phyloP scores from a whole-genome alignment of 2,329 filamentous ascomycete genomes.

The Curvularia spicifera region DNA sequence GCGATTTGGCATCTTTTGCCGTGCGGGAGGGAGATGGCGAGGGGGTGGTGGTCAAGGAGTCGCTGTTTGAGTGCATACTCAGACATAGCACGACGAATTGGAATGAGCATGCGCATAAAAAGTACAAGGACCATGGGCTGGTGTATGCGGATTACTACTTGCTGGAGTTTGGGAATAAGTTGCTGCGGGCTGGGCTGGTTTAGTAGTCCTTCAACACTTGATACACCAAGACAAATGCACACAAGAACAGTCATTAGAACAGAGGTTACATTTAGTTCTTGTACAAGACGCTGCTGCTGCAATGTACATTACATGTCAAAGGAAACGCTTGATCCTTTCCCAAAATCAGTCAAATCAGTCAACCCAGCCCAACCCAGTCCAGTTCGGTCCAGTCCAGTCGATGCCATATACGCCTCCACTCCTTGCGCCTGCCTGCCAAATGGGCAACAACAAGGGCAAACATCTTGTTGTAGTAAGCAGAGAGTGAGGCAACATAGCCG shows the following conservation, averaged over 20 bases:
- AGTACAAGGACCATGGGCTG: constrained; percentile 56
- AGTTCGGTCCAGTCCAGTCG: neutral
- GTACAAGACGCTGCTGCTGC: neutral
- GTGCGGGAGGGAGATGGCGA: neutral
- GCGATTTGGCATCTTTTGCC: constrained; percentile 35
- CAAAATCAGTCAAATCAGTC: neutral
- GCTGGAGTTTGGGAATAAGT: constrained; percentile 55
- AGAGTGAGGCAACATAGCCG: neutral
- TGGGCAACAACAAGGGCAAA: neutral
- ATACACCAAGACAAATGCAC: neutral
- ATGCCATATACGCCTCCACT: constrained; percentile 6
- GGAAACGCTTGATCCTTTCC: neutral
- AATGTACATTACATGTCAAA: neutral
- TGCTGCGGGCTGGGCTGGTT: constrained; percentile 48
- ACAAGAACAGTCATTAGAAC: neutral
- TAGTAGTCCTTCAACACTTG: constrained; percentile 10
- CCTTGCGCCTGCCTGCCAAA: neutral
- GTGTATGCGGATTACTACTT: constrained; percentile 61
- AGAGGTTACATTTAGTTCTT: neutral
- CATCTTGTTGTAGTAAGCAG: neutral
- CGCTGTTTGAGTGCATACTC: constrained; percentile 55
- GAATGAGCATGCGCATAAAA: constrained; percentile 54
- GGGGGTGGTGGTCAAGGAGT: constrained; percentile 16
- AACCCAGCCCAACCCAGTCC: neutral
- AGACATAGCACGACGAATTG: constrained; percentile 57